Base-by-base conservation (phyloP, 306 rosid species). In the Aeschynomene evenia region DNA sequence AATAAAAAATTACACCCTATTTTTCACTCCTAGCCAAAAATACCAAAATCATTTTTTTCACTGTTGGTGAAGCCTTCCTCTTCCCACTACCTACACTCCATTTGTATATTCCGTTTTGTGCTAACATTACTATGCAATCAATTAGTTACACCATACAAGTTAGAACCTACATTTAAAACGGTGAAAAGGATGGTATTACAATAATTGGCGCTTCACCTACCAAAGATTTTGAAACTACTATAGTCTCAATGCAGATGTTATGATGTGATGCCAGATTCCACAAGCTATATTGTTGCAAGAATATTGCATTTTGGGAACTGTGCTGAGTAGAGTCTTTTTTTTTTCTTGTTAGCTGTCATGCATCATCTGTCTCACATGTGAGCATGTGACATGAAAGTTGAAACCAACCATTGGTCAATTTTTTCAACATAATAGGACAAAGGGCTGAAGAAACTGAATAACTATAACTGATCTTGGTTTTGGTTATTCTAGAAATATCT, bases 331-430 rank as follows among this genome's bases (percentile, higher is more conserved):
- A n/a, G 5, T 5, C 21, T 16, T 42, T 39, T 39, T 45, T 16
- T 73, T 65, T 53, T 26, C 28, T 34, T 39, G 56, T 77, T 14
- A 45, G 55, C 11, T 54, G 54, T 16, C 21, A 40, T 4, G 23
- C 36, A 19, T 71, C 68, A 37, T 28, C 50, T 72, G 70, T 52
- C 66, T 72, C 71, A 69, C 75, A 79, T 72, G 78, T 66, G 75
- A 49, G 20, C 78, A 67, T 53, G 66, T 79, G 75, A 42, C 53
- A 61, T 52, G 79, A n/a, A n/a, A n/a, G n/a, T n/a, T n/a, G n/a
- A 58, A 71, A 20, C 70, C 64, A 58, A 65, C 12, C n/a, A 26
- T 46, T 40, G 58, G 51, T 53, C 54, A 16, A 65, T 59, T 19
- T 42, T 58, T 39, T 9, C 1, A 18, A 62, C 20, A 40, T 24